phyloP scores from a whole-genome alignment of 2,329 filamentous ascomycete species.

The Capronia americana region DNA sequence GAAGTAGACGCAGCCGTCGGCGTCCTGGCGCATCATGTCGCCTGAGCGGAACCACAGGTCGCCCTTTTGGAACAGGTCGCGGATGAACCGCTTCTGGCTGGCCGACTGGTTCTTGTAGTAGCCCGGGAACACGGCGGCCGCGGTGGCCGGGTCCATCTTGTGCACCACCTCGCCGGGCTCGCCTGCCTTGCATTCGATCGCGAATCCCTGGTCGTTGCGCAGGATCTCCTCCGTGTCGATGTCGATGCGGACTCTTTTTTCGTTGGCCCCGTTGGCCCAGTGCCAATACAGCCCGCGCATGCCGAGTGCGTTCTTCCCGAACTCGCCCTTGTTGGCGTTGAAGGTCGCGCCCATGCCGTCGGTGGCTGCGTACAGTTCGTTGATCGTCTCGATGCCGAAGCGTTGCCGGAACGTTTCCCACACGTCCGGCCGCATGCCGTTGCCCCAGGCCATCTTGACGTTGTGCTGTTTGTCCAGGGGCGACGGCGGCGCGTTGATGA shows the following conservation, averaged over 20 bases:
- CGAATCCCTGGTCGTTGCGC: constrained; percentile 73
- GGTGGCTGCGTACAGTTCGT: constrained; percentile 79
- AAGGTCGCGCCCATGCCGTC: constrained; percentile 71
- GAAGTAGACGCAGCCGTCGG: constrained; percentile 77
- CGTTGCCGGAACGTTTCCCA: constrained; percentile 55
- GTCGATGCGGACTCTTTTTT: constrained; percentile 72
- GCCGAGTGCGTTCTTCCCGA: constrained; percentile 68
- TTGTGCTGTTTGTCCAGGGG: constrained; percentile 54
- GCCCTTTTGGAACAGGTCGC: constrained; percentile 74
- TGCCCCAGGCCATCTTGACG: constrained; percentile 54
- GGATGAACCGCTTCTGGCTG: constrained; percentile 73
- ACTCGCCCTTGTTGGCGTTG: constrained; percentile 68
- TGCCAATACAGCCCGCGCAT: constrained; percentile 71
- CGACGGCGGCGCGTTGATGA: constrained; percentile 52
- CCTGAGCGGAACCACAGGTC: constrained; percentile 85
- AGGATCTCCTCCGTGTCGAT: constrained; percentile 69
- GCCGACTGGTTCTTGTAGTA: constrained; percentile 79
- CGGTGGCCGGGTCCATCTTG: constrained; percentile 53
- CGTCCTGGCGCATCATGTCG: constrained; percentile 75
- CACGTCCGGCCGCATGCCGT: constrained; percentile 57
- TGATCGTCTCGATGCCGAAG: constrained; percentile 58
- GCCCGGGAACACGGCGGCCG: constrained; percentile 71
- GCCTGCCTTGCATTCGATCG: constrained; percentile 65
- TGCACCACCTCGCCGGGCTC: constrained; percentile 79
- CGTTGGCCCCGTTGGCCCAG: constrained; percentile 58